Conservation (phyloP, 31 red algal species). For the Porphyra umbilicalis region DNA sequence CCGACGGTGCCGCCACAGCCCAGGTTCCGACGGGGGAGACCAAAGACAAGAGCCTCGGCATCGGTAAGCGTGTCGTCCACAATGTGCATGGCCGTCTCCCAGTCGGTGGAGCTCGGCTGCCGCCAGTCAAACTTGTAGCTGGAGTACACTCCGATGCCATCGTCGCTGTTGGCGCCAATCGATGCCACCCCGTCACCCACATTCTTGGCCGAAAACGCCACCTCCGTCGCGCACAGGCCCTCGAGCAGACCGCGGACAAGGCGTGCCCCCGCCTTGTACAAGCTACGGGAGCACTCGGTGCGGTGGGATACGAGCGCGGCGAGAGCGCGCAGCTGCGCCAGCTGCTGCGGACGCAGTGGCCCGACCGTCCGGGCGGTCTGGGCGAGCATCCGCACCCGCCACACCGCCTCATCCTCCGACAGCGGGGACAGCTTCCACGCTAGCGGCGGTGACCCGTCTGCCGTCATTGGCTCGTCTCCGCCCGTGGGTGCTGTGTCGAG, state of each 20-base stretch:
- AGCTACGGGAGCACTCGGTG: slow-evolving; percentile 11
- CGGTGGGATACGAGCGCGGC: slow-evolving; percentile 29
- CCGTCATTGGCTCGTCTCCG: background rate
- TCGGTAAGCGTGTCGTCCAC: background rate
- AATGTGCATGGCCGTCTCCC: slow-evolving; percentile 3
- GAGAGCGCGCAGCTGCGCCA: background rate
- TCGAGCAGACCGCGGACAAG: slow-evolving; percentile 87
- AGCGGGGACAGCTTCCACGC: slow-evolving; percentile 22
- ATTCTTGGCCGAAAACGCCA: slow-evolving; percentile 40
- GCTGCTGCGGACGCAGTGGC: background rate
- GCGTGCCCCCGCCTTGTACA: slow-evolving; percentile 94
- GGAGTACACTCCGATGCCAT: background rate
- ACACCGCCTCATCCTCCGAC: slow-evolving; percentile 65
- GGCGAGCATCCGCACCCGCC: slow-evolving; percentile 85
- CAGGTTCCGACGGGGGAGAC: background rate
- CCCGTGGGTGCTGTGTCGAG: slow-evolving; percentile 2
- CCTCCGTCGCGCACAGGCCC: slow-evolving; percentile 64
- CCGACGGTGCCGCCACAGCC: background rate
- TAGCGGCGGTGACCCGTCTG: background rate
- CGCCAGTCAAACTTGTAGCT: background rate
- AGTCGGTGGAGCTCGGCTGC: background rate
- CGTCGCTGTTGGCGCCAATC: background rate
- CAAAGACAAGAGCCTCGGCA: background rate
- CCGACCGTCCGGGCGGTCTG: slow-evolving; percentile 55
- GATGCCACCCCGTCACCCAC: background rate